Evolutionary conservation across 768 basidiomycete species (phyloP), one percentile per base, ranked within the genome.

Genomic region (Agrocybe praecox): DNA sequence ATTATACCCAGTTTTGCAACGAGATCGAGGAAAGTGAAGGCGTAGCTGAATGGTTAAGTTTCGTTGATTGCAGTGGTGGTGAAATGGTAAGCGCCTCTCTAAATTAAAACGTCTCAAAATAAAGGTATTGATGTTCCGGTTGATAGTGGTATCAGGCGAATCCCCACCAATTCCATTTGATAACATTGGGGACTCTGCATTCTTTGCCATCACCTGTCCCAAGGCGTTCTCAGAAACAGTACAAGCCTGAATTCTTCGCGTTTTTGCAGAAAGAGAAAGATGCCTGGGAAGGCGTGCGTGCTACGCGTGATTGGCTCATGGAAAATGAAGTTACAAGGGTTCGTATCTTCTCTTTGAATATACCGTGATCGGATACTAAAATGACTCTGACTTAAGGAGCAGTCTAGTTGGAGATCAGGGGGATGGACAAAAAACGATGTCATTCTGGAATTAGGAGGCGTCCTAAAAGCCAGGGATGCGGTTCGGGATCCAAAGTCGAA

Each of bases 201-300:
- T 82, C 88, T 3, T 80, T 99, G 2, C 97, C 97, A 0, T 84
- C 86, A 1, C 97, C 97, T 6, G 94, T 97, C 10, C 77, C 82
- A 2, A 80, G 93, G 32, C 83, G 78, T 1, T 82, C 80, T 10
- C 97, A 98, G 69, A 94, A 92, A 64, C 75, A 92, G 14, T 86
- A 80, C 75, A 98, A 98, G 73, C 92, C 94, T 2, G 83, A 86
- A 26, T 94, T 90, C 74, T 99, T 95, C 68, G 86, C 89, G 24
- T 74, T 72, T 42, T 73, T 86, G 14, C 72, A 74, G 24, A 78
- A 74, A 64, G 83, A 85, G 65, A 80, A 83, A 56, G 81, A 82
- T n/a, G 85, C 85, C 4, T 79, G 79, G 72, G 84, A 81, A 51
- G 84, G 78, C 18, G 76, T 91, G 33, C 72, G 77, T 51, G 81